A percentile compares a stretch with the other conserved stretches of the same genome.
Conservation (phyloP, 2,329 filamentous ascomycete species). For the Sarocladium strictum region DNA sequence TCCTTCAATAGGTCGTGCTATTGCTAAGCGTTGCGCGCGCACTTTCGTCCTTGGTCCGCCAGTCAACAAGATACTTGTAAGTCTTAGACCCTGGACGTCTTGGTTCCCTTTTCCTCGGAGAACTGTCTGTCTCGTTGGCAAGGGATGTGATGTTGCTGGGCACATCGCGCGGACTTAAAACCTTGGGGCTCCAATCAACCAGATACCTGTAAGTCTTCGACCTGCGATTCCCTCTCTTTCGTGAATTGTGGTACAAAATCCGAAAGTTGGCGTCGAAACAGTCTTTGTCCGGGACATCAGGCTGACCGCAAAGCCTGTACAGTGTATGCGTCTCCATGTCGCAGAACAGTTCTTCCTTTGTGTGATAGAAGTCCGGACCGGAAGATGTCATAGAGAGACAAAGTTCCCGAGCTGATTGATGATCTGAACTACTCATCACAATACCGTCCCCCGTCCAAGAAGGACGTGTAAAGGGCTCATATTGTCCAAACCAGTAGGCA, state of each 20-base stretch:
- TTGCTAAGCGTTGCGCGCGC: background rate
- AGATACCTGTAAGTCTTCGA: too few species aligned
- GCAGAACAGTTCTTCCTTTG: slow-evolving; percentile 18
- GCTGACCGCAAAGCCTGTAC: slow-evolving; percentile 14
- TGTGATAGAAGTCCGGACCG: slow-evolving; percentile 21
- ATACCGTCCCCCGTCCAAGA: background rate
- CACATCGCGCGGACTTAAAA: too few species aligned
- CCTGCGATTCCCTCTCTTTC: too few species aligned
- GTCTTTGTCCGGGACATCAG: slow-evolving; percentile 10
- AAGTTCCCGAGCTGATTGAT: slow-evolving; percentile 16
- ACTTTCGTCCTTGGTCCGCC: background rate
- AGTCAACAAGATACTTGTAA: background rate
- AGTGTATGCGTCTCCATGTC: slow-evolving; percentile 21
- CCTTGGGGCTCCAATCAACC: too few species aligned
- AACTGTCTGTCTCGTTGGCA: too few species aligned
- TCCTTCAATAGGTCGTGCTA: background rate
- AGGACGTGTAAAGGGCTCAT: background rate
- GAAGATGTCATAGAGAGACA: slow-evolving; percentile 17
- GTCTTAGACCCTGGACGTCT: too few species aligned
- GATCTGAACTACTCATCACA: background rate
- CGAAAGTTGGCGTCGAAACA: background rate
- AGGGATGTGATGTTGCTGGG: too few species aligned
- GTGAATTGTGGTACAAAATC: background rate
- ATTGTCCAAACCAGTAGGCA: background rate
- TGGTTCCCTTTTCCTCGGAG: too few species aligned